A percentile compares a stretch with the other conserved stretches of the same genome.
phyloP scores from a whole-genome alignment of 495 filamentous ascomycete species.

The Xylaria intraflava region DNA sequence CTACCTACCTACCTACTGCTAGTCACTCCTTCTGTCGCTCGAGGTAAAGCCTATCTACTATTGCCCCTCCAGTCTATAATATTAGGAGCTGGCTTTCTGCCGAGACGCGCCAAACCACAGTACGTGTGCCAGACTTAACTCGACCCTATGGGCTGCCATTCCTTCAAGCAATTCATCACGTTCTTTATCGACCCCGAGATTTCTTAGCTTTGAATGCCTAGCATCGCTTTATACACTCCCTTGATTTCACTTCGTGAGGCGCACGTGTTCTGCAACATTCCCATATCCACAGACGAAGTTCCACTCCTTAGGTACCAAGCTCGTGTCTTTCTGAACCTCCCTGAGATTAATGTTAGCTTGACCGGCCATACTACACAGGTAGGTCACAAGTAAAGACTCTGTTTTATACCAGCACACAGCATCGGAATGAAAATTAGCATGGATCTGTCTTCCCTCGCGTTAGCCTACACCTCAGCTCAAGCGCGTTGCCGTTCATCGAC shows the following conservation, averaged over 20 bases:
- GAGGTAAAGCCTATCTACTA: conserved; percentile 31
- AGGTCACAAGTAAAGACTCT: conserved; percentile 28
- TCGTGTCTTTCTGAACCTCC: conserved; percentile 3
- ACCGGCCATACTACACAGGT: conserved; percentile 28
- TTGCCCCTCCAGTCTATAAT: conserved; percentile 45
- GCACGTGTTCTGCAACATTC: conserved; percentile 9
- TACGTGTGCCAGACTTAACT: conserved; percentile 31
- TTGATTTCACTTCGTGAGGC: conserved; percentile 15
- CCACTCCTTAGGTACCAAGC: conserved; percentile 12
- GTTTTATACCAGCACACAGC: conserved; percentile 20
- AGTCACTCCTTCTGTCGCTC: conserved; percentile 37
- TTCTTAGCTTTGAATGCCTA: conserved; percentile 1
- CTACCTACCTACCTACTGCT: no score
- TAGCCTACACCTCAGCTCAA: conserved; percentile 14
- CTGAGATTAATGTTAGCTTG: conserved; percentile 17
- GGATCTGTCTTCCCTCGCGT: conserved; percentile 20
- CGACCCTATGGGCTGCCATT: conserved; percentile 34
- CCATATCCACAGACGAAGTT: conserved; percentile 6
- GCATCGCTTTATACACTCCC: conserved; percentile 24
- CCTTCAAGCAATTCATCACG: conserved; percentile 35
- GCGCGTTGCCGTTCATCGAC: conserved; percentile 10
- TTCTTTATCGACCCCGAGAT: conserved; percentile 29
- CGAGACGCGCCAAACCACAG: conserved; percentile 28
- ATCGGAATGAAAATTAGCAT: conserved; percentile 17
- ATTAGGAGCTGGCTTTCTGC: conserved; percentile 47